Conservation (phyloP, 2,329 filamentous ascomycete species). For the Fonsecaea erecta region DNA sequence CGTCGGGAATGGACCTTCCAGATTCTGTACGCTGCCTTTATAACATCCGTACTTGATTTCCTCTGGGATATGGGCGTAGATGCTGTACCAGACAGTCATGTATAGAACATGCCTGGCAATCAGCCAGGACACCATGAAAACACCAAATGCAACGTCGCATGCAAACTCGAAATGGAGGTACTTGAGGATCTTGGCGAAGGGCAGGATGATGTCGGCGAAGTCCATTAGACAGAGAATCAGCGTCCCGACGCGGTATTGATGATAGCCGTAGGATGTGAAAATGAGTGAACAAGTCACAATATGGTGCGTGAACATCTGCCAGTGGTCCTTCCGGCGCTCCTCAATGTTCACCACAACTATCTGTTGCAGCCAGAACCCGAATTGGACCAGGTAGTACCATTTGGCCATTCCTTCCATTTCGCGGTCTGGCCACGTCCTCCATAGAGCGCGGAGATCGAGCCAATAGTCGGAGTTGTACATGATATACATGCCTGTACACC, state of each 20-base stretch:
- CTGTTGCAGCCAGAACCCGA: slow-evolving; percentile 93
- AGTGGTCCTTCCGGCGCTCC: slow-evolving; percentile 89
- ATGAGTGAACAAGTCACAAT: slow-evolving; percentile 85
- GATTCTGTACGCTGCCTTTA: slow-evolving; percentile 59
- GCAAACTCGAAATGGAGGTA: slow-evolving; percentile 76
- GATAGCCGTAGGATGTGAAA: slow-evolving; percentile 80
- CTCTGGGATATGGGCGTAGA: slow-evolving; percentile 68
- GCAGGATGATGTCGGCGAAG: slow-evolving; percentile 83
- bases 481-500: slow-evolving; percentile 82
- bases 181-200: slow-evolving; percentile 93
- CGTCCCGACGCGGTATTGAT: slow-evolving; percentile 84
- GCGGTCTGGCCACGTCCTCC: slow-evolving; percentile 81
- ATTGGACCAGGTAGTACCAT: slow-evolving; percentile 86
- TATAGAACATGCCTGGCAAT: slow-evolving; percentile 81
- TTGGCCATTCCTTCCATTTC: slow-evolving; percentile 77
- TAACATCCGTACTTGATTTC: slow-evolving; percentile 75
- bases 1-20: slow-evolving; percentile 60
- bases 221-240: slow-evolving; percentile 93
- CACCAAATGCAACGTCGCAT: slow-evolving; percentile 81
- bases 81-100: slow-evolving; percentile 78
- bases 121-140: slow-evolving; percentile 88
- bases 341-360: slow-evolving; percentile 94
- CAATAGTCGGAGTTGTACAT: slow-evolving; percentile 78
- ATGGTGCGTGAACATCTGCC: slow-evolving; percentile 95
- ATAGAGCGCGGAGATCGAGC: slow-evolving; percentile 76